phyloP scores from a whole-genome alignment of 2,329 filamentous ascomycete genomes.

The Aspergillus sp. region DNA sequence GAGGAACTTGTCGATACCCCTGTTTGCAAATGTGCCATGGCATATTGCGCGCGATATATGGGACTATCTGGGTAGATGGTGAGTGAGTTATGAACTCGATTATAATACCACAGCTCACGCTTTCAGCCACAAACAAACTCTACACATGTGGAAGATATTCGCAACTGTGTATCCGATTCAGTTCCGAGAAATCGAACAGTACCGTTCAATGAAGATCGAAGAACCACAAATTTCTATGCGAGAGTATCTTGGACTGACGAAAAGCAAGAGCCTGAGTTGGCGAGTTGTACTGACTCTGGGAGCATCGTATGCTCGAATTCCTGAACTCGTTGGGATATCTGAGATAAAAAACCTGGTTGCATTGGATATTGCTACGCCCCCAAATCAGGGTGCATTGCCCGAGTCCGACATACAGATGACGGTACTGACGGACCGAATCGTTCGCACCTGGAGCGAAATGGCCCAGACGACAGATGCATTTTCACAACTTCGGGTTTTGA shows the following conservation, averaged over 20 bases:
- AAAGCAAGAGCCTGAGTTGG: conserved; percentile 34
- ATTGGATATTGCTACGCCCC: conserved; percentile 34
- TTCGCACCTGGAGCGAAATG: conserved; percentile 44
- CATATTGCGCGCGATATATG: conserved; percentile 40
- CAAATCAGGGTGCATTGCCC: conserved; percentile 10
- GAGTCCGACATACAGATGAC: conserved; percentile 16
- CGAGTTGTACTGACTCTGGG: conserved; percentile 35
- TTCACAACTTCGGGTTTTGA: conserved; percentile 37
- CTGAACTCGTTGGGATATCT: conserved; percentile 40
- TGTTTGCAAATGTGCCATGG: conserved; percentile 43
- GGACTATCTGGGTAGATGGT: conserved; percentile 38
- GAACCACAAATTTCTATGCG: conserved; percentile 29
- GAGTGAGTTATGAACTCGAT: conserved; percentile 10
- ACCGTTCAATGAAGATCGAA: conserved; percentile 33
- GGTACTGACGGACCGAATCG: conserved; percentile 38
- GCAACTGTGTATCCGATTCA: conserved; percentile 36
- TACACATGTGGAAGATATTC: conserved; percentile 47
- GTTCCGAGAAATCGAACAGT: conserved; percentile 28
- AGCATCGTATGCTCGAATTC: conserved; percentile 27
- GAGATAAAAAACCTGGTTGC: conserved; percentile 41
- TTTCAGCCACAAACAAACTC: conserved; percentile 36
- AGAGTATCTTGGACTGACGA: conserved; percentile 38
- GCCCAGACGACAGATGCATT: conserved; percentile 32
- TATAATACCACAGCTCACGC: neutral
- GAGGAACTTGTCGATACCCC: conserved; percentile 30